A percentile compares a stretch with the other conserved stretches of the same genome.
phyloP scores from a whole-genome alignment of 2,329 filamentous ascomycete genomes.

The Alternaria angustiovoidea region DNA sequence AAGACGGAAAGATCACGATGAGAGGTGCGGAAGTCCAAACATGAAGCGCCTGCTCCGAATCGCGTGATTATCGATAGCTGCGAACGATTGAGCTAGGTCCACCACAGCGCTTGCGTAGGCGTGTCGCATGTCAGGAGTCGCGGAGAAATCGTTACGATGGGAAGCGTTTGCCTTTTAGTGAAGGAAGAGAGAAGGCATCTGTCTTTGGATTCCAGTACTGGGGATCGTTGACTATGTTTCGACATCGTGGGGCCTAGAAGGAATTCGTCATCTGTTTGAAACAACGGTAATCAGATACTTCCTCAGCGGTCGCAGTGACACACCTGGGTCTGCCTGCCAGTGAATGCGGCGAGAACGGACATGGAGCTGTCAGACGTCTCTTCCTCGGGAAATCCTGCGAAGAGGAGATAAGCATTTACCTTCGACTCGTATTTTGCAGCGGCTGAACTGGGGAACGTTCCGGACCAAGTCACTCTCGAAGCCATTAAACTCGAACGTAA shows the following conservation, averaged over 20 bases:
- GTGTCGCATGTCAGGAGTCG: constrained; percentile 15
- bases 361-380: constrained; percentile 1
- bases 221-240: constrained; percentile 16
- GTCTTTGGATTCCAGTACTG: constrained; percentile 15
- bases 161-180: constrained; percentile 5
- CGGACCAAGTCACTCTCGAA: background rate
- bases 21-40: background rate
- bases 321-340: background rate
- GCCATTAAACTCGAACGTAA: background rate
- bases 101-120: constrained; percentile 13
- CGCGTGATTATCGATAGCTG: constrained; percentile 7
- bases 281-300: constrained; percentile 28
- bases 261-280: constrained; percentile 34
- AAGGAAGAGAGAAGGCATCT: constrained; percentile 6
- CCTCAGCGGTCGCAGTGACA: constrained; percentile 11
- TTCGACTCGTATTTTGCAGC: background rate
- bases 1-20: constrained; percentile 1
- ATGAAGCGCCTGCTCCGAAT: constrained; percentile 17
- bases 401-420: background rate
- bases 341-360: background rate
- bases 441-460: background rate
- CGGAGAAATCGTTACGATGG: constrained; percentile 3
- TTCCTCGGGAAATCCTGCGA: background rate
- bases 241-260: constrained; percentile 19
- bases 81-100: constrained; percentile 1